These are phyloP conservation scores for Colletotrichum neosansevieriae DNA, from an alignment of 2,329 filamentous ascomycete species.

Conservation along the genomic window DNA sequence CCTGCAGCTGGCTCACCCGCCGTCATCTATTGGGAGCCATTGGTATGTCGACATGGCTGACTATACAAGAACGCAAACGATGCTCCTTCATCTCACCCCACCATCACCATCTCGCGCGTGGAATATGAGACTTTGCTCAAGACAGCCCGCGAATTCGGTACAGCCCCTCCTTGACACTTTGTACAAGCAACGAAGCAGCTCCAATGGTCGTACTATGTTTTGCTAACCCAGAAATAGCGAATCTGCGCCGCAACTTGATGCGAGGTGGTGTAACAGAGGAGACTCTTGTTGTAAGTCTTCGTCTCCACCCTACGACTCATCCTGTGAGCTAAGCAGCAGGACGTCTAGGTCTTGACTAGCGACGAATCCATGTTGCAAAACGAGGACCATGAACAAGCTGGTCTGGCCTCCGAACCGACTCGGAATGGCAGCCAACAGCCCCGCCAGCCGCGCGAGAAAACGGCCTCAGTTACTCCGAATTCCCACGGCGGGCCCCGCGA, in stretches of 20 bases:
- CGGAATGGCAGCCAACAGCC: not conserved
- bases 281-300: constrained; percentile 57
- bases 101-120: constrained; percentile 67
- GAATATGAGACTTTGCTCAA: constrained; percentile 73
- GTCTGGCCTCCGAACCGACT: not conserved
- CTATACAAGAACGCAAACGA: constrained; percentile 41
- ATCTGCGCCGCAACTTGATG: constrained; percentile 62
- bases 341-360: constrained; percentile 36
- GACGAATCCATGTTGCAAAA: constrained; percentile 38
- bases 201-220: constrained; percentile 5
- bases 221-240: constrained; percentile 48
- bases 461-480: not conserved
- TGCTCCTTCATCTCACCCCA: constrained; percentile 43
- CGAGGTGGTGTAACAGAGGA: constrained; percentile 61
- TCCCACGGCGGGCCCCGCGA: not conserved
- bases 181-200: not conserved
- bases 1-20: not conserved
- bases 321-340: not conserved
- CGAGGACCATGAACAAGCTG: constrained; percentile 6
- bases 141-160: constrained; percentile 67
- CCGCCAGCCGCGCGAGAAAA: not conserved
- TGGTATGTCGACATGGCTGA: constrained; percentile 3
- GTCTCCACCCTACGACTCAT: not conserved
- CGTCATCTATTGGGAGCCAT: not conserved
- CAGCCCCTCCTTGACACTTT: constrained; percentile 38